phyloP scores from a whole-genome alignment of 768 basidiomycete genomes.

The Psilocybe cubensis region DNA sequence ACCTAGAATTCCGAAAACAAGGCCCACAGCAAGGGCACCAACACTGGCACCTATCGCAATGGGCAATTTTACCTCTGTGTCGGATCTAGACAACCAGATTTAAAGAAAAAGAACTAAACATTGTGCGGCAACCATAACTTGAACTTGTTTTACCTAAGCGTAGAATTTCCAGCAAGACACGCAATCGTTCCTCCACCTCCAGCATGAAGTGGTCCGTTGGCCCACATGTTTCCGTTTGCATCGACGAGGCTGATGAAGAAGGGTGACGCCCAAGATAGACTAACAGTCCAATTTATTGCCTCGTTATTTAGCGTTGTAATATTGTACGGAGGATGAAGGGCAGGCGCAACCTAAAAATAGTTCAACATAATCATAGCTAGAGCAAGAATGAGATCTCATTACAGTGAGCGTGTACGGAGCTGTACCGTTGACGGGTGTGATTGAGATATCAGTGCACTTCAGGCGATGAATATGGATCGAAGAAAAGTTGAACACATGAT shows the following conservation, averaged over 20 bases:
- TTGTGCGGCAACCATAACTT: not conserved
- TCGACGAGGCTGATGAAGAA: conserved; percentile 63
- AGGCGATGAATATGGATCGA: not conserved
- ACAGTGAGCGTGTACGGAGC: conserved; percentile 64
- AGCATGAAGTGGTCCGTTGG: conserved; percentile 61
- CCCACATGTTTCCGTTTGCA: conserved; percentile 52
- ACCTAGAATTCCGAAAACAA: conserved; percentile 33
- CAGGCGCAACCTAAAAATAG: conserved; percentile 51
- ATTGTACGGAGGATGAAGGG: conserved; percentile 64
- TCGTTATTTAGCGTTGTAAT: conserved; percentile 46
- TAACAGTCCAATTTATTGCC: conserved; percentile 62
- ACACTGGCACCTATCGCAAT: conserved; percentile 40
- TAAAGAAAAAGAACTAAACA: not conserved
- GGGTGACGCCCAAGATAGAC: conserved; percentile 51
- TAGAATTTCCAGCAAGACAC: conserved; percentile 41
- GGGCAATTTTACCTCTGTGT: conserved; percentile 19
- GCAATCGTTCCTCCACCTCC: conserved; percentile 48
- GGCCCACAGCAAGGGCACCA: conserved; percentile 42
- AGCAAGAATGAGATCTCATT: conserved; percentile 1
- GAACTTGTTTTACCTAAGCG: conserved; percentile 20
- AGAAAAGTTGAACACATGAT: not conserved
- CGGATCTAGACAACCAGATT: conserved; percentile 1
- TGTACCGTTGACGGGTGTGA: conserved; percentile 58
- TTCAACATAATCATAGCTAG: not conserved
- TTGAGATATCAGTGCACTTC: conserved; percentile 61